A percentile compares a stretch with the other conserved stretches of the same genome.
phyloP scores from a whole-genome alignment of 2,329 filamentous ascomycete species.

The Sporothrix inflata region DNA sequence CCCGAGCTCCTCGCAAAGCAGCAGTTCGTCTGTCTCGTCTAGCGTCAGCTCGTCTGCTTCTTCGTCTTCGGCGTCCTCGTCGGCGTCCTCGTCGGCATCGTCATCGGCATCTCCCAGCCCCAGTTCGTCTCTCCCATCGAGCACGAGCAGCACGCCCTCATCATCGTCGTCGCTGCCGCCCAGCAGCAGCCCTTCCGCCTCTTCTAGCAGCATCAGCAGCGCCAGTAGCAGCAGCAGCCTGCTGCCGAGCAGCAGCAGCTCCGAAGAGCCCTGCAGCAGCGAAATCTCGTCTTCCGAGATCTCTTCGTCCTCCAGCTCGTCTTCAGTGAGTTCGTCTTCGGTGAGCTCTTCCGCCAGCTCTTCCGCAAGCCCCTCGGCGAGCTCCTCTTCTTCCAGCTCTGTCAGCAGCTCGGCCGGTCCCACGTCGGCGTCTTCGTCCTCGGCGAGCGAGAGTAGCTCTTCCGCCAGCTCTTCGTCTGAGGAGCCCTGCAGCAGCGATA shows the following conservation, averaged over 20 bases:
- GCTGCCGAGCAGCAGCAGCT: not conserved
- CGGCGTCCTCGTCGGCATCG: not conserved
- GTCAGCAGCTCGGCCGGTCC: not conserved
- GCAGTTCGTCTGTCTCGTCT: not conserved
- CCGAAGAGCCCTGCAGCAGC: not conserved
- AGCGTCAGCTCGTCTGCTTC: not conserved
- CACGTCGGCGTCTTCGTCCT: not conserved
- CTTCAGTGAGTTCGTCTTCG: not conserved
- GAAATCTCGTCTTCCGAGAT: not conserved
- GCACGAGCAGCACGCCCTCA: not conserved
- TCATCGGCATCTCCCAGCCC: too few relatives aligned
- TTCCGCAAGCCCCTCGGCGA: not conserved
- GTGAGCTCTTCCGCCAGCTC: not conserved
- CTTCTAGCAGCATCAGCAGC: not conserved
- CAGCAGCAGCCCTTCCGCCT: not conserved
- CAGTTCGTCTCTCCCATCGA: not conserved
- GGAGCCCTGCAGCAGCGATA: constrained; percentile 1
- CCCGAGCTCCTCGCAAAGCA: not conserved
- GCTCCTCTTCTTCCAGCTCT: not conserved
- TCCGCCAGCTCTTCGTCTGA: not conserved
- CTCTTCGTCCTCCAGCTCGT: not conserved
- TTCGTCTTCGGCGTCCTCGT: not conserved
- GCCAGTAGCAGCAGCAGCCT: not conserved
- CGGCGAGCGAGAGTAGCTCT: not conserved
- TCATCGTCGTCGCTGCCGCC: not conserved